Percentiles rank a stretch among this genome's conserved stretches.
Conservation (phyloP, 192 early-diverging fungal species). For the Umbelopsis isabellina region DNA sequence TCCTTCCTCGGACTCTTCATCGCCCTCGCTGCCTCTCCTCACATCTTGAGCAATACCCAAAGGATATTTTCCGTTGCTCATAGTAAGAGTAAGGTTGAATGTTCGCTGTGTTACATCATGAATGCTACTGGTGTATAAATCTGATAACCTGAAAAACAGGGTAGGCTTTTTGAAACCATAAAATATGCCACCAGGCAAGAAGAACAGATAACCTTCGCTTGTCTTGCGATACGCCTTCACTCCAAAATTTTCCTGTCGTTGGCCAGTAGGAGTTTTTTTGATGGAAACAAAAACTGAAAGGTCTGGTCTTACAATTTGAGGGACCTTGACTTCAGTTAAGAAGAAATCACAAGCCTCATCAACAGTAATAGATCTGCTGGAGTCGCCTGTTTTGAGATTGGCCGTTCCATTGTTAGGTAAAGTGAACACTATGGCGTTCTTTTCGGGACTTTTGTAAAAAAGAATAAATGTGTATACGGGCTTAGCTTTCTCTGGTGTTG, state of each 20-base stretch:
- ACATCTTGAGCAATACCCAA: slow-evolving; percentile 15
- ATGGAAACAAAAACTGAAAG: background rate
- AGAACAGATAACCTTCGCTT: slow-evolving; percentile 45
- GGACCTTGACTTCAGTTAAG: background rate
- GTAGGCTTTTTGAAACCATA: slow-evolving; percentile 60
- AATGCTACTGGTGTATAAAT: slow-evolving; percentile 39
- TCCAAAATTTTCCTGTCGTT: slow-evolving; percentile 9
- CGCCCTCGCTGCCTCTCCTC: background rate
- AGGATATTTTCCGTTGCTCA: slow-evolving; percentile 1
- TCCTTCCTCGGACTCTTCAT: slow-evolving; percentile 18
- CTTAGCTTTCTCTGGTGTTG: slow-evolving; percentile 14
- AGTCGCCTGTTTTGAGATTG: background rate
- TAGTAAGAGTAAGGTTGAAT: slow-evolving; percentile 38
- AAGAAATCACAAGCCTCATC: background rate
- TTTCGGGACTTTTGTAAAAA: background rate
- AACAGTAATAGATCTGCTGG: too few species aligned
- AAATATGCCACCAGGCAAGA: slow-evolving; percentile 48
- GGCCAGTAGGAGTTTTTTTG: background rate
- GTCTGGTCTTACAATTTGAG: background rate
- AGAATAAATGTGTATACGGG: slow-evolving; percentile 13
- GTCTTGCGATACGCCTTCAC: slow-evolving; percentile 37
- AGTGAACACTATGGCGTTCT: background rate
- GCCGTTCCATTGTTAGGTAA: background rate
- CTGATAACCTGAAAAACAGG: slow-evolving; percentile 44
- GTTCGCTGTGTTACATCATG: slow-evolving; percentile 43